Evolutionary conservation across 164 flowering plant genomes (phyloP), one percentile per base, ranked within the genome.

Genomic region (Amborella trichopoda): DNA sequence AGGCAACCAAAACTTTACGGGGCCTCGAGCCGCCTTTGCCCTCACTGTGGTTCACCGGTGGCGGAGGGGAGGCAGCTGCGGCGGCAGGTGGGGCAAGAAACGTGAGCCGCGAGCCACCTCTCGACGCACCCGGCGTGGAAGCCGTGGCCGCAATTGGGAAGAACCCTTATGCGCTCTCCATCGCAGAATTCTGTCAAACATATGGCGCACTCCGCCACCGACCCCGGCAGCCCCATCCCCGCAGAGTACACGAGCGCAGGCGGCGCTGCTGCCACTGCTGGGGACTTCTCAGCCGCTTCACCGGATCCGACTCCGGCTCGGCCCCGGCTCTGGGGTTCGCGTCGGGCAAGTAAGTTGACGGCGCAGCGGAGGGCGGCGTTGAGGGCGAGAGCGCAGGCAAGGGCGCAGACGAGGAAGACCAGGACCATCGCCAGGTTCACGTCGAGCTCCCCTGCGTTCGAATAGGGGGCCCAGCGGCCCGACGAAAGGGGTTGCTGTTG

Each of bases 11-110:
- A n/a, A n/a, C n/a, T n/a, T n/a, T n/a, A n/a, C n/a, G n/a, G n/a
- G n/a, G n/a, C n/a, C n/a, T n/a, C n/a, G n/a, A n/a, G n/a, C n/a
- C n/a, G n/a, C n/a, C n/a, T n/a, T n/a, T n/a, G n/a, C n/a, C n/a
- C n/a, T n/a, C n/a, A n/a, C n/a, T n/a, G n/a, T n/a, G n/a, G n/a
- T n/a, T n/a, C n/a, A n/a, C n/a, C n/a, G 21, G 11, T 1, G 41
- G 2, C 11, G 41, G 41, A 38, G 41, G 41, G 20, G 41, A n/a
- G 41, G 41, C n/a, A 11, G 41, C n/a, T 10, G n/a, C 14, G 76
- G n/a, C 96, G 78, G 60, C 96, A 88, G 6, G 88, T 76, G 2
- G 96, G 96, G 28, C 96, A 88, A 0, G 94, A 77, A 2, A 88
- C 83, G 62, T 80, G 89, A 12, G 93, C 69, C 25, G 76, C 74